Evolutionary conservation across 23 red algal genomes (phyloP), one percentile per base, ranked within the genome.

Genomic region (Gracilaria caudata): DNA sequence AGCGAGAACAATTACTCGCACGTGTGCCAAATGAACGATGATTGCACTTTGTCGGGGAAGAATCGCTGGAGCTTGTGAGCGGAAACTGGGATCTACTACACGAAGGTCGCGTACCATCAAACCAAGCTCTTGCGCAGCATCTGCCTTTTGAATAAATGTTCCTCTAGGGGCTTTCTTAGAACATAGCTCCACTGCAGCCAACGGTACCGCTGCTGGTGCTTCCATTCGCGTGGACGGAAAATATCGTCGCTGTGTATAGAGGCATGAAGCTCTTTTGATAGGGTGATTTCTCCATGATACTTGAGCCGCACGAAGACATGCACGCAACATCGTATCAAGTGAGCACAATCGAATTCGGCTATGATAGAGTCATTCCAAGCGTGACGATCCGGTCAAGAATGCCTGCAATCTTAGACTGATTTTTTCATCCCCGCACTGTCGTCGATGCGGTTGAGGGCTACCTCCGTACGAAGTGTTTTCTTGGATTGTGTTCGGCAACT

Each of bases 71-170:
- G 97, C 84, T 44, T 95, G 93, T 40, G 90, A 93, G 19, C 97
- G 93, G 53, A 99, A 99, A 35, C 79, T 73, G 33, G 97, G 93
- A 60, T 99, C 97, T 9, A 99, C 97, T 1, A 88, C 90, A n/a
- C 97, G 93, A 65, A 99, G 64, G 68, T 99, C 97, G 36, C 97
- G 89, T 43, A 94, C 84, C 51, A 81, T 78, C 3, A 99, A 83
- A 7, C 86, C 75, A 26, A 95, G 83, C 37, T 76, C 78, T 53
- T 83, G 65, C 30, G 97, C 97, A n/a, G 94, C 73, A 35, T 94
- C 92, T n/a, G 97, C 92, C 59, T 99, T 99, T 53, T 93, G 89
- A 51, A 98, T 73, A 26, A 94, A 87, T 4, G 80, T 90, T 46
- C 76, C 86, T 32, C 83, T 82, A 0, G 88, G 61, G 5, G 76